phyloP scores from a whole-genome alignment of 805 yeast species.

The Starmerella stellata region DNA sequence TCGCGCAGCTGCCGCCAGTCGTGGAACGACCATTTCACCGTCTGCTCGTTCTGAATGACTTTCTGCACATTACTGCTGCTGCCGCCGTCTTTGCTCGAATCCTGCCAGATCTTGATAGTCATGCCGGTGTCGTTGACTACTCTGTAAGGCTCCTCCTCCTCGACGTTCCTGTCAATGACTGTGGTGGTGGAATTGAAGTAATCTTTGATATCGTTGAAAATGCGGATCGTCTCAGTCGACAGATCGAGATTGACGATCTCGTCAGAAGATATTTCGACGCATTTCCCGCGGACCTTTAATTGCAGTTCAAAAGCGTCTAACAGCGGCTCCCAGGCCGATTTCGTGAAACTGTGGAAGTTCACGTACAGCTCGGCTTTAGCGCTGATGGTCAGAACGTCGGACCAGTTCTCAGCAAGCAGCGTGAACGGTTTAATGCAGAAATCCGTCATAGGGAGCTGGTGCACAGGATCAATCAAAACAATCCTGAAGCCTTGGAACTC shows the following conservation, averaged over 20 bases:
- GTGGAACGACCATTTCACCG: slow-evolving; percentile 75
- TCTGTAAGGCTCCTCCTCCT: slow-evolving; percentile 64
- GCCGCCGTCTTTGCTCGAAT: slow-evolving; percentile 15
- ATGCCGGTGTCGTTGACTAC: slow-evolving; percentile 73
- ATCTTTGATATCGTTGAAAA: slow-evolving; percentile 49
- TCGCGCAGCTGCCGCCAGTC: slow-evolving; percentile 85
- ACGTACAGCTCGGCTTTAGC: slow-evolving; percentile 45
- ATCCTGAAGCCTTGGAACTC: slow-evolving; percentile 59
- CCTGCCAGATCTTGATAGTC: slow-evolving; percentile 69
- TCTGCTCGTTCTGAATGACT: slow-evolving; percentile 12
- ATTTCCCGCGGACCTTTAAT: slow-evolving; percentile 38
- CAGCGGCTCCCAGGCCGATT: slow-evolving; percentile 89
- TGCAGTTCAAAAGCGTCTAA: slow-evolving; percentile 76
- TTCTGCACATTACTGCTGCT: slow-evolving; percentile 18
- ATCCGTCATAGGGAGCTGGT: slow-evolving; percentile 76
- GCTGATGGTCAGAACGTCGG: slow-evolving; percentile 58
- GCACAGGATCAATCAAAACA: slow-evolving; percentile 76
- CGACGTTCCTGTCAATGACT: slow-evolving; percentile 29
- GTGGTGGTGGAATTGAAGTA: slow-evolving; percentile 22
- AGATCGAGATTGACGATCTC: slow-evolving; percentile 62
- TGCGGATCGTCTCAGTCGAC: slow-evolving; percentile 63
- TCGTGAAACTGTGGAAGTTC: slow-evolving; percentile 71
- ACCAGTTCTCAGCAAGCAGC: slow-evolving; percentile 61
- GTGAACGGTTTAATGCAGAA: slow-evolving; percentile 54
- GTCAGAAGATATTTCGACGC: slow-evolving; percentile 56